phyloP scores from a whole-genome alignment of 1,139 yeast genomes.

The Lodderomyces metapsilosis region DNA sequence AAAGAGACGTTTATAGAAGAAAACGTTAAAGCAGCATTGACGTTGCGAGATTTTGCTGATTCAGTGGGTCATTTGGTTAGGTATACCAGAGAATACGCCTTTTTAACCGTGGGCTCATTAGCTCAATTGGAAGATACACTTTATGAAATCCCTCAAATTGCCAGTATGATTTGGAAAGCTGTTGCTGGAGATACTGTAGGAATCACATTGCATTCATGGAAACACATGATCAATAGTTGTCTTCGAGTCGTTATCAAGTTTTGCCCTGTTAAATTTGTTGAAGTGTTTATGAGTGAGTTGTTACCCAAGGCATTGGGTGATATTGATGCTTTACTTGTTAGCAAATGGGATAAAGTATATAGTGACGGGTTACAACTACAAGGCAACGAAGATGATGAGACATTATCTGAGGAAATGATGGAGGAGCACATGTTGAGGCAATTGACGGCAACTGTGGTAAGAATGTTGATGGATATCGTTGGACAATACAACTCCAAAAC shows the following conservation, averaged over 20 bases:
- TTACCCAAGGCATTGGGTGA: conserved; percentile 74
- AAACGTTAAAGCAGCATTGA: conserved; percentile 88
- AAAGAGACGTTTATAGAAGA: conserved; percentile 95
- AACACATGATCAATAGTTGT: conserved; percentile 90
- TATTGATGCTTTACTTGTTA: conserved; percentile 65
- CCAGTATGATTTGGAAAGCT: conserved; percentile 75
- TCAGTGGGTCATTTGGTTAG: conserved; percentile 96
- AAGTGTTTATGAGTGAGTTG: conserved; percentile 69
- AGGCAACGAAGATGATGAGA: conserved; percentile 74
- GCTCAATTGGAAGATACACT: conserved; percentile 88
- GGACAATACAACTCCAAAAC: conserved; percentile 62
- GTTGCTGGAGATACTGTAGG: conserved; percentile 85
- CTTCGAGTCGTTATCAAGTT: conserved; percentile 82
- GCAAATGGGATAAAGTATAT: conserved; percentile 74
- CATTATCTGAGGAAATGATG: conserved; percentile 96
- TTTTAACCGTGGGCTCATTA: conserved; percentile 84
- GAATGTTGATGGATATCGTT: conserved; percentile 82
- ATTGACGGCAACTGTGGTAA: conserved; percentile 88
- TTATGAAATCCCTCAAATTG: conserved; percentile 82
- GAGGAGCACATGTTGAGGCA: conserved; percentile 94
- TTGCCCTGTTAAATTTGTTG: conserved; percentile 74
- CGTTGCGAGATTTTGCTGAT: conserved; percentile 94
- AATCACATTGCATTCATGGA: conserved; percentile 93
- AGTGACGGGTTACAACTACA: conserved; percentile 67
- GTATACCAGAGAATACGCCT: conserved; percentile 94